Evolutionary conservation across 257 asterid species (phyloP).

Genomic region (Nicotiana obtusifolia): DNA sequence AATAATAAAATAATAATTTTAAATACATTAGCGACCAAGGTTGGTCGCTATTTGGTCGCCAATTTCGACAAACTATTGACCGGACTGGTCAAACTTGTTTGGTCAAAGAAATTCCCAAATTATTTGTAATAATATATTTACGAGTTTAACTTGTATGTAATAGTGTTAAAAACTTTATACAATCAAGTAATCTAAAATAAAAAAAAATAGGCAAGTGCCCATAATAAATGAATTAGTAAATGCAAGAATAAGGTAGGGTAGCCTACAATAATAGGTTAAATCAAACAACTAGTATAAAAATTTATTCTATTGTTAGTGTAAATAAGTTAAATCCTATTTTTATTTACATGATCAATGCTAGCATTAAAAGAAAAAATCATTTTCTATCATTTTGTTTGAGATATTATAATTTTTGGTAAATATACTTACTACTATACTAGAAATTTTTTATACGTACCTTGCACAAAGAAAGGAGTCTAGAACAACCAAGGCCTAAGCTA

Average conservation of each 20-base stretch:
- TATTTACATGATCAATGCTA: neutral
- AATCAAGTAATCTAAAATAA: no score
- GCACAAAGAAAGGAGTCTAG: conserved; percentile 36
- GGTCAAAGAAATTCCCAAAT: no score
- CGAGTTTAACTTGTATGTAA: neutral
- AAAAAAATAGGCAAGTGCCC: neutral
- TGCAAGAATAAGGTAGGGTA: no score
- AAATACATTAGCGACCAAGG: no score
- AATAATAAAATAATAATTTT: no score
- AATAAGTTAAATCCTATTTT: neutral
- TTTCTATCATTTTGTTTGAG: neutral
- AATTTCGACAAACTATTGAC: no score
- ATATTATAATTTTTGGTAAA: neutral
- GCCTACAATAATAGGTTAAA: neutral
- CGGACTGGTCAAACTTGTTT: no score
- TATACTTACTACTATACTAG: neutral
- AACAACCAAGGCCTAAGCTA: conserved; percentile 41
- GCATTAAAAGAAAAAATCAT: neutral
- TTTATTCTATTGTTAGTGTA: no score
- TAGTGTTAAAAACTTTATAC: no score
- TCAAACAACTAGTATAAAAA: neutral
- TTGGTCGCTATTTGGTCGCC: no score
- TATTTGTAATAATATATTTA: no score
- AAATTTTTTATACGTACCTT: conserved; percentile 25
- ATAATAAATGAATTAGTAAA: neutral